Conservation (phyloP, 2,329 filamentous ascomycete genomes). For the Trichophyton verrucosum region DNA sequence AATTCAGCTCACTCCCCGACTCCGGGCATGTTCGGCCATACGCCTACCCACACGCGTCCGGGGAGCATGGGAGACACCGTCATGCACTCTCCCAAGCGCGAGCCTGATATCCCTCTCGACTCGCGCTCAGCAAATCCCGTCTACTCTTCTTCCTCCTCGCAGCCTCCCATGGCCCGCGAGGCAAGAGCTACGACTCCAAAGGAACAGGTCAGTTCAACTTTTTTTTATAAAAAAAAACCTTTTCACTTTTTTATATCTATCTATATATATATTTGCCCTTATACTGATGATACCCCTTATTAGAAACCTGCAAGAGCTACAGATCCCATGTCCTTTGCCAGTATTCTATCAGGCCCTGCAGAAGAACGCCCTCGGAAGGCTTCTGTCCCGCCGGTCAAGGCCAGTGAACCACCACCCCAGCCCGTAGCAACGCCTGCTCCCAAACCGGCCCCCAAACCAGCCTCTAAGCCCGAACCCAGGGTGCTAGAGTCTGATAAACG, state of each 20-base stretch:
- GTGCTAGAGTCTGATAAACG: conserved; percentile 20
- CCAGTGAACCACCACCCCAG: conserved; percentile 17
- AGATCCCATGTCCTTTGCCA: conserved; percentile 92
- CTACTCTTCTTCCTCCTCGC: conserved; percentile 23
- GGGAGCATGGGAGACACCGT: conserved; percentile 23
- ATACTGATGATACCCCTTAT: conserved; percentile 3
- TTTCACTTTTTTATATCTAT: not conserved
- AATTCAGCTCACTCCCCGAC: conserved; percentile 25
- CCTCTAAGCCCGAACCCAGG: conserved; percentile 16
- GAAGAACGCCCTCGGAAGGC: conserved; percentile 43
- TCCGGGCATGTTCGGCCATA: conserved; percentile 22
- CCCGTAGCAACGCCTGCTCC: conserved; percentile 15
- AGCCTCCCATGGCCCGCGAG: conserved; percentile 23
- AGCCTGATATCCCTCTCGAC: conserved; percentile 21
- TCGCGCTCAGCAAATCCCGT: conserved; percentile 15
- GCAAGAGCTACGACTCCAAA: conserved; percentile 25
- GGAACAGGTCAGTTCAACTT: conserved; percentile 27
- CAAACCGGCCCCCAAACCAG: not conserved
- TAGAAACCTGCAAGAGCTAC: conserved; percentile 62
- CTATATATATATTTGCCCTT: not conserved
- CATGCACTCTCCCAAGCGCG: conserved; percentile 32
- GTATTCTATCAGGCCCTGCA: conserved; percentile 73
- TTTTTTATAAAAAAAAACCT: too few relatives aligned
- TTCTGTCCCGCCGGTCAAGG: conserved; percentile 30
- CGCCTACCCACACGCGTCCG: conserved; percentile 33